These are phyloP conservation scores for Ilex asprella DNA, from an alignment of 257 asterid genomes.

Conservation along the genomic window DNA sequence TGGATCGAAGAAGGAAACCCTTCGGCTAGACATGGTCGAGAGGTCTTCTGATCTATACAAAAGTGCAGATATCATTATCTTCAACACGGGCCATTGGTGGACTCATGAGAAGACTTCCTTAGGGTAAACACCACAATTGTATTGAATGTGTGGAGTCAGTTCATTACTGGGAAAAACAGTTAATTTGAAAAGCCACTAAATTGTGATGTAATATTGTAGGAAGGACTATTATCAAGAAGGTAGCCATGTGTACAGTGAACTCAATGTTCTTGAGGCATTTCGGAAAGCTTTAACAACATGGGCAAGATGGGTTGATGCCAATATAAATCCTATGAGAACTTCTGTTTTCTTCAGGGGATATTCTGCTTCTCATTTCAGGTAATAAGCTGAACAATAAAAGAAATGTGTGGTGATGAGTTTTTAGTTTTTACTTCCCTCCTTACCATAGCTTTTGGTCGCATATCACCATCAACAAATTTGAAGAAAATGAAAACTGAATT, in stretches of 20 bases:
- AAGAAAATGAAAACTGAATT: no score
- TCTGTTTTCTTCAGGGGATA: conserved; percentile 57
- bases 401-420: no score
- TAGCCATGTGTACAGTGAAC: conserved; percentile 43
- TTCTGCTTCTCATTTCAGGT: conserved; percentile 71
- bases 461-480: no score
- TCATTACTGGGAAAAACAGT: neutral
- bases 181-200: neutral
- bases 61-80: conserved; percentile 50
- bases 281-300: conserved; percentile 62
- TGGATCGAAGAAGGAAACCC: conserved; percentile 64
- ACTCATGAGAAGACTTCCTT: conserved; percentile 68
- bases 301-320: conserved; percentile 70
- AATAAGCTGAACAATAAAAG: neutral
- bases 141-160: neutral
- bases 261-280: conserved; percentile 55
- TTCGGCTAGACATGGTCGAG: conserved; percentile 52
- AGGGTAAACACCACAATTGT: conserved; percentile 32
- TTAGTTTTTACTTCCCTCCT: no score
- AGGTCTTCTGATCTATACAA: conserved; percentile 43
- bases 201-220: conserved; percentile 25
- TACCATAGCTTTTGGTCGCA: no score
- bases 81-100: conserved; percentile 93
- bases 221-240: conserved; percentile 77
- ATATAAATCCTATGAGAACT: conserved; percentile 40